Evolutionary conservation across 2,329 filamentous ascomycete genomes (phyloP).

Genomic region (Chaetomiaceae sp.): DNA sequence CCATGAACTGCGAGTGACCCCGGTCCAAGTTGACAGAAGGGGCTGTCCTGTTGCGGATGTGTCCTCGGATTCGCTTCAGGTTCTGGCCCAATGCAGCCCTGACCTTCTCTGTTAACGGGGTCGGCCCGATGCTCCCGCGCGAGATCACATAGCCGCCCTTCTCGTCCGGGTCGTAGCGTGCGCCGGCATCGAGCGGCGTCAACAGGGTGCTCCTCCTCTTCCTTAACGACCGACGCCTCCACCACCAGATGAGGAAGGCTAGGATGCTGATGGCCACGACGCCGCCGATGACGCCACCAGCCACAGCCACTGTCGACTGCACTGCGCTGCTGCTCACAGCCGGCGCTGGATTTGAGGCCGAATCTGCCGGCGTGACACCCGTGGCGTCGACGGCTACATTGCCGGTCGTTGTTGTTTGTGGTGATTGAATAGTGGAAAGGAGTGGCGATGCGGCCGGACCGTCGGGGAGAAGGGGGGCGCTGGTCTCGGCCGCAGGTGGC

Average conservation of each 20-base stretch:
- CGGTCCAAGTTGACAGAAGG: slow-evolving; percentile 45
- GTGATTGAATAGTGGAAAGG: slow-evolving; percentile 18
- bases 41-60: slow-evolving; percentile 28
- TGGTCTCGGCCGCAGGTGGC: slow-evolving; percentile 9
- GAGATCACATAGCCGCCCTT: slow-evolving; percentile 37
- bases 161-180: slow-evolving; percentile 24
- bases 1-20: slow-evolving; percentile 48
- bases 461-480: slow-evolving; percentile 10
- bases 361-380: slow-evolving; percentile 15
- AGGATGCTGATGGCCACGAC: slow-evolving; percentile 41
- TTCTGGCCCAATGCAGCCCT: slow-evolving; percentile 35
- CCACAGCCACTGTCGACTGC: slow-evolving; percentile 39
- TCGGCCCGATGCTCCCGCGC: slow-evolving; percentile 44
- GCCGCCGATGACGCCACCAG: slow-evolving; percentile 46
- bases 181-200: slow-evolving; percentile 39
- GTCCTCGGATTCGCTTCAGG: slow-evolving; percentile 31
- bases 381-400: slow-evolving; percentile 12
- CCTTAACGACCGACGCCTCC: slow-evolving; percentile 37
- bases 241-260: slow-evolving; percentile 46
- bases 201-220: slow-evolving; percentile 43
- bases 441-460: slow-evolving; percentile 15
- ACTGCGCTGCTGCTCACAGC: slow-evolving; percentile 24
- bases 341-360: slow-evolving; percentile 17
- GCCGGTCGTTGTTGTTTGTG: slow-evolving; percentile 16
- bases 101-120: slow-evolving; percentile 38